phyloP scores from a whole-genome alignment of 2,329 filamentous ascomycete genomes.

The Pyricularia sp. region DNA sequence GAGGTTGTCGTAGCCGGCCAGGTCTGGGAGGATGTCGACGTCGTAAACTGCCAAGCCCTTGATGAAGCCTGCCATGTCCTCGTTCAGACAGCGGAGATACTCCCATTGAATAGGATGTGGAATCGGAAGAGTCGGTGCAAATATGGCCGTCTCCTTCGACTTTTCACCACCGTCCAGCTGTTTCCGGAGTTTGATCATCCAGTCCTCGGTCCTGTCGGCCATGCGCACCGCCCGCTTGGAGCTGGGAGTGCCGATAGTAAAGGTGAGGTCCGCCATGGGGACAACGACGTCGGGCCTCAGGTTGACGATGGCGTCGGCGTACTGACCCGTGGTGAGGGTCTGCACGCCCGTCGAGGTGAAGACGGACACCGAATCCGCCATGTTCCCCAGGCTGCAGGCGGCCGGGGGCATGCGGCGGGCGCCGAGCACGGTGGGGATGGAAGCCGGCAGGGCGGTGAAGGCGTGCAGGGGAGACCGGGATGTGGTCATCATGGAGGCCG shows the following conservation, averaged over 20 bases:
- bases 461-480: constrained; percentile 52
- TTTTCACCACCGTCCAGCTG: constrained; percentile 18
- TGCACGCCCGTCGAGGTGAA: constrained; percentile 83
- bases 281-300: constrained; percentile 74
- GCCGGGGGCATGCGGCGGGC: constrained; percentile 73
- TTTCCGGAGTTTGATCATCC: constrained; percentile 61
- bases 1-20: constrained; percentile 49
- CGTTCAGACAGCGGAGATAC: constrained; percentile 64
- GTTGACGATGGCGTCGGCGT: constrained; percentile 52
- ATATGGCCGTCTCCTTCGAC: constrained; percentile 32
- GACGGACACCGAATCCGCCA: constrained; percentile 61
- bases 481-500: constrained; percentile 9
- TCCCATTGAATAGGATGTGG: constrained; percentile 66
- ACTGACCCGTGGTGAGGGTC: constrained; percentile 58
- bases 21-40: constrained; percentile 54
- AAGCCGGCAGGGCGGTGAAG: constrained; percentile 65
- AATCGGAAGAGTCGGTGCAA: constrained; percentile 66
- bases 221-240: constrained; percentile 73
- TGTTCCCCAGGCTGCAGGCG: constrained; percentile 59
- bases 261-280: constrained; percentile 62
- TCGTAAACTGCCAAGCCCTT: constrained; percentile 74
- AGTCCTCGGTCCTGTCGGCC: constrained; percentile 75
- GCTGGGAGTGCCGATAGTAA: constrained; percentile 32
- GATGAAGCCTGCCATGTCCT: constrained; percentile 47
- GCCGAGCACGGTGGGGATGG: constrained; percentile 61